phyloP scores from a whole-genome alignment of 805 yeast species.

The Yarrowia sp. region DNA sequence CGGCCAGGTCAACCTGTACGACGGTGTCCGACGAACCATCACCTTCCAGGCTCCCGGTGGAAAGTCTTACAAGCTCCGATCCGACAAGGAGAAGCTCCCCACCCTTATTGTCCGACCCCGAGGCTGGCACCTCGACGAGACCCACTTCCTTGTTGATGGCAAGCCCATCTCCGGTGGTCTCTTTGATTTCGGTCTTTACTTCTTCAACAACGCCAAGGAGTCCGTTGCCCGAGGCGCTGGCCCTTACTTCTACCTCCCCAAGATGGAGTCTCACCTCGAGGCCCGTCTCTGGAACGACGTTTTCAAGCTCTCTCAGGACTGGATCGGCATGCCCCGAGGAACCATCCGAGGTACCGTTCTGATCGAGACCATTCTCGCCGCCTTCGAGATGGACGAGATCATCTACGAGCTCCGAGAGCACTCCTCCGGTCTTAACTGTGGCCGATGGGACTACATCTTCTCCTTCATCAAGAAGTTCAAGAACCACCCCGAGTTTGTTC shows the following conservation, averaged over 20 bases:
- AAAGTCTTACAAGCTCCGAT: conserved; percentile 51
- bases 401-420: conserved; percentile 69
- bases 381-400: conserved; percentile 75
- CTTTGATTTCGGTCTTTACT: conserved; percentile 67
- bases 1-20: conserved; percentile 68
- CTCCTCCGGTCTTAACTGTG: conserved; percentile 70
- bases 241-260: conserved; percentile 70
- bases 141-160: conserved; percentile 63
- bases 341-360: conserved; percentile 69
- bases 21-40: conserved; percentile 60
- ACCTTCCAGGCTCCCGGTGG: conserved; percentile 38
- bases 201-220: conserved; percentile 65
- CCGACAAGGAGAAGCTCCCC: conserved; percentile 48
- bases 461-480: conserved; percentile 64
- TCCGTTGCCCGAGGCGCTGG: conserved; percentile 56
- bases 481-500: conserved; percentile 56
- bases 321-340: conserved; percentile 60
- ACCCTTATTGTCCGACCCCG: conserved; percentile 54
- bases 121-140: conserved; percentile 72
- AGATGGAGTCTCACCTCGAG: conserved; percentile 74
- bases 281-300: conserved; percentile 74
- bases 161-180: conserved; percentile 63
- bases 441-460: conserved; percentile 76
- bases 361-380: conserved; percentile 70
- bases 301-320: conserved; percentile 62